Conservation (phyloP, 2,329 filamentous ascomycete species). For the Aspergillus vadensis region DNA sequence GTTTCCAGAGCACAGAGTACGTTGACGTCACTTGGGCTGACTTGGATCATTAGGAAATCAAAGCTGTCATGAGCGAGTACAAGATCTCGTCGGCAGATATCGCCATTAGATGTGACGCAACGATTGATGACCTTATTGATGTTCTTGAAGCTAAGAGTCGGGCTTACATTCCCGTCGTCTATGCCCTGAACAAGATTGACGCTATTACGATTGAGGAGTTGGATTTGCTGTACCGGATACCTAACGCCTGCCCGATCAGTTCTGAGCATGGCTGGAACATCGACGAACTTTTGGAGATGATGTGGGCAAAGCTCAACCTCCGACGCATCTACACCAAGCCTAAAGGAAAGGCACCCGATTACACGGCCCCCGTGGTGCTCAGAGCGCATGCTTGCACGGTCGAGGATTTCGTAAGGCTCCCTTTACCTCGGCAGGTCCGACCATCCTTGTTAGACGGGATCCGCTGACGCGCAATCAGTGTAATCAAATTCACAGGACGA, state of each 20-base stretch:
- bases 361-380: constrained; percentile 86
- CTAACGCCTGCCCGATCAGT: constrained; percentile 95
- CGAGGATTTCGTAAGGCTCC: constrained; percentile 85
- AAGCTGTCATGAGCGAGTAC: constrained; percentile 96
- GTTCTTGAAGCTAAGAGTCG: constrained; percentile 90
- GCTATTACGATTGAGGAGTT: constrained; percentile 97
- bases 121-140: constrained; percentile 95
- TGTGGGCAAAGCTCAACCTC: constrained; percentile 97
- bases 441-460: neutral
- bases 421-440: neutral
- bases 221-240: constrained; percentile 93
- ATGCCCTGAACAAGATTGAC: constrained; percentile 99
- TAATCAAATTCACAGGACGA: constrained; percentile 94
- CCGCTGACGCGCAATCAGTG: constrained; percentile 63
- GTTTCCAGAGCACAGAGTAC: constrained; percentile 12
- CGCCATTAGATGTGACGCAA: constrained; percentile 95
- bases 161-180: constrained; percentile 98
- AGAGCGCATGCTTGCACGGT: constrained; percentile 80
- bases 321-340: constrained; percentile 96
- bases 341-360: constrained; percentile 92
- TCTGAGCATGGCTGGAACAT: constrained; percentile 98
- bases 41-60: constrained; percentile 68
- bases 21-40: constrained; percentile 13
- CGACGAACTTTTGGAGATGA: constrained; percentile 92
- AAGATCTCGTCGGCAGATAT: constrained; percentile 96